Evolutionary conservation across 2,329 filamentous ascomycete genomes (phyloP).

Genomic region (Ploettnerulaceae sp.): DNA sequence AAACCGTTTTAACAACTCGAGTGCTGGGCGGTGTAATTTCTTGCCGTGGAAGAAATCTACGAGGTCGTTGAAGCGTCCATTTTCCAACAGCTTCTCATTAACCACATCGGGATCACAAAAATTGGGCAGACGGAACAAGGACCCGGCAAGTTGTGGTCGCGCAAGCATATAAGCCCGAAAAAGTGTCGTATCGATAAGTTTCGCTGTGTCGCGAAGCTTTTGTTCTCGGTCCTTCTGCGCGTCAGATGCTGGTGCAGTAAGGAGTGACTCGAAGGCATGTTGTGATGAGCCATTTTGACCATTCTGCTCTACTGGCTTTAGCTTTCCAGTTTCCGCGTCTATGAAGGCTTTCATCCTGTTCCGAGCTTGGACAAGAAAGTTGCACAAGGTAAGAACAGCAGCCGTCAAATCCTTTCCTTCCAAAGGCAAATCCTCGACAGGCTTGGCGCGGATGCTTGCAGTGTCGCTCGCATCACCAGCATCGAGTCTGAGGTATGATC

Average conservation of each 20-base stretch:
- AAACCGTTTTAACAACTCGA: constrained; percentile 78
- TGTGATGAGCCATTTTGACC: constrained; percentile 41
- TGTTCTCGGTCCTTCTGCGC: constrained; percentile 57
- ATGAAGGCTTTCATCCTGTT: constrained; percentile 57
- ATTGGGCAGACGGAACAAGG: constrained; percentile 91
- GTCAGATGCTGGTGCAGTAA: constrained; percentile 40
- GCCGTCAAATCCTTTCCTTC: constrained; percentile 80
- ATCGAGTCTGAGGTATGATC: constrained; percentile 50
- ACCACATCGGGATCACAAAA: constrained; percentile 96
- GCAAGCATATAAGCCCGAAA: constrained; percentile 96
- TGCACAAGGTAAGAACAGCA: constrained; percentile 77
- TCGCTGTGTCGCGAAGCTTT: constrained; percentile 70
- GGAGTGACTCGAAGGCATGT: constrained; percentile 51
- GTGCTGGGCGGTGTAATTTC: constrained; percentile 79
- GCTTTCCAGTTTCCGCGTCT: constrained; percentile 56
- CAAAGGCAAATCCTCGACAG: constrained; percentile 48
- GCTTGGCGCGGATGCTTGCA: constrained; percentile 45
- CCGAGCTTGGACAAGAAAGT: constrained; percentile 83
- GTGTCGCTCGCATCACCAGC: constrained; percentile 48
- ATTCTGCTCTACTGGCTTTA: constrained; percentile 45
- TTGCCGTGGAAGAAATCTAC: constrained; percentile 99
- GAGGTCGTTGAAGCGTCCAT: constrained; percentile 82
- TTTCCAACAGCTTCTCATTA: constrained; percentile 85
- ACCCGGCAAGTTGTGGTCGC: constrained; percentile 75
- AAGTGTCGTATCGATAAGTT: constrained; percentile 85